Base-by-base conservation (phyloP, 257 asterid genomes). In the Solanum neorickii region DNA sequence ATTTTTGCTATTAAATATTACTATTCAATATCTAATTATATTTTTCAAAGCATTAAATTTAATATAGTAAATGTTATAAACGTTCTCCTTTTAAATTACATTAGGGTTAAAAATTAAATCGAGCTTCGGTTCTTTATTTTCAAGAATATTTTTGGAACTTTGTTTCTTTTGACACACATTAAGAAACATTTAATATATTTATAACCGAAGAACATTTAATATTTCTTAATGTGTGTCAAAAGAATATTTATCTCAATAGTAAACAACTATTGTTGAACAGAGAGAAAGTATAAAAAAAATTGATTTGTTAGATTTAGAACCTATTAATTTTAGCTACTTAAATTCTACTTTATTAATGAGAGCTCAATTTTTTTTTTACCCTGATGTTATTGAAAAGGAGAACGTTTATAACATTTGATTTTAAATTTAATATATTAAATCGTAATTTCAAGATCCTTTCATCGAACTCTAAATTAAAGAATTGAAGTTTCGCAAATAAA, bases 401-500 rank as follows among this genome's bases (percentile, higher is more conserved):
- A 20, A 59, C 13, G 68, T 69, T 69, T 69, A 29, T 69, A 7
- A 13, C 23, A 68, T 70, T 62, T 70, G 44, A 16, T 70, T 44
- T 37, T 37, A 37, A 37, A 37, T 37, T 37, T 37, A 37, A 37
- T 37, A 37, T 5, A 37, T 37, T 37, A 37, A 37, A 37, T 37
- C 7, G 0, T 37, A 37, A 0, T 37, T 5, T 37, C 7, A 6
- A 7, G 0, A 37, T 5, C 7, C 7, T 5, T 37, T 5, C 7
- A 37, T 6, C 39, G 39, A 35, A 35, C 7, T 35, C 7, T 5
- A 5, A 35, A 5, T 35, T 35, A 5, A 35, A 35, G 7, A 35
- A 35, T 35, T 5, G 39, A 35, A 35, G 39, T 35, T 35, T 4
- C 7, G 1, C 6, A 37, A 37, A 37, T 37, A 37, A 37, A 37